A percentile compares a stretch with the other conserved stretches of the same genome.
Evolutionary conservation across 1,284 basidiomycete species (phyloP).

Genomic region (Coriolopsis trogii): DNA sequence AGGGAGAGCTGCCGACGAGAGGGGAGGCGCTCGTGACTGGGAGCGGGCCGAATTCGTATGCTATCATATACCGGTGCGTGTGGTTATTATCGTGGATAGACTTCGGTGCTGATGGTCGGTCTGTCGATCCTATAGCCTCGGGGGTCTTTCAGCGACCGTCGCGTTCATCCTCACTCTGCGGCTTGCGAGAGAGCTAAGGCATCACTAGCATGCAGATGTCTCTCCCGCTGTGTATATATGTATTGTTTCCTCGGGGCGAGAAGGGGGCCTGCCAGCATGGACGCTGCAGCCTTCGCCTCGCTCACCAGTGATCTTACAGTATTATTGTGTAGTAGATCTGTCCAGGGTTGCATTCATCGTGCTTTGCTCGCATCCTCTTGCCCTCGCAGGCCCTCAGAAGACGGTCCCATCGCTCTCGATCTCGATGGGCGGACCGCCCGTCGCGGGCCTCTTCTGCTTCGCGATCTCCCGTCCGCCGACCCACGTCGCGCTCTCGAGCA

Average conservation of each 20-base stretch:
- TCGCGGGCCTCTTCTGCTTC: conserved; percentile 70
- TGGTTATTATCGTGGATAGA: background rate
- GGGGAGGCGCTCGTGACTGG: conserved; percentile 22
- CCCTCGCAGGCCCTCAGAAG: conserved; percentile 62
- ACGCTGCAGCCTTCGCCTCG: no score
- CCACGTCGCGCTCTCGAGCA: conserved; percentile 95
- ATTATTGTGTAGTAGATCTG: no score
- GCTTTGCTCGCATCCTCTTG: no score
- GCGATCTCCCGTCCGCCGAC: conserved; percentile 94
- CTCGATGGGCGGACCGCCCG: conserved; percentile 86
- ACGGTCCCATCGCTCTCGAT: conserved; percentile 87
- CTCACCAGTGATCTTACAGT: no score
- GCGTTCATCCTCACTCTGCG: conserved; percentile 73
- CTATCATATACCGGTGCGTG: conserved; percentile 77
- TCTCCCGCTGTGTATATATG: background rate
- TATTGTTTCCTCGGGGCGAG: background rate
- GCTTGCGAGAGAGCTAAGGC: conserved; percentile 61
- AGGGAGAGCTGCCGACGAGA: conserved; percentile 7
- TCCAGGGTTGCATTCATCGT: no score
- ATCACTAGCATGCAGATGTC: conserved; percentile 37
- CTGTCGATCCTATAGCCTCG: conserved; percentile 51
- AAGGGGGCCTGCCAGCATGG: background rate
- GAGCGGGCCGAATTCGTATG: conserved; percentile 63
- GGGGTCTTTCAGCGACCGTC: conserved; percentile 71
- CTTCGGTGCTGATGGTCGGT: background rate